phyloP scores from a whole-genome alignment of 306 rosid genomes.

The Castanea crenata region DNA sequence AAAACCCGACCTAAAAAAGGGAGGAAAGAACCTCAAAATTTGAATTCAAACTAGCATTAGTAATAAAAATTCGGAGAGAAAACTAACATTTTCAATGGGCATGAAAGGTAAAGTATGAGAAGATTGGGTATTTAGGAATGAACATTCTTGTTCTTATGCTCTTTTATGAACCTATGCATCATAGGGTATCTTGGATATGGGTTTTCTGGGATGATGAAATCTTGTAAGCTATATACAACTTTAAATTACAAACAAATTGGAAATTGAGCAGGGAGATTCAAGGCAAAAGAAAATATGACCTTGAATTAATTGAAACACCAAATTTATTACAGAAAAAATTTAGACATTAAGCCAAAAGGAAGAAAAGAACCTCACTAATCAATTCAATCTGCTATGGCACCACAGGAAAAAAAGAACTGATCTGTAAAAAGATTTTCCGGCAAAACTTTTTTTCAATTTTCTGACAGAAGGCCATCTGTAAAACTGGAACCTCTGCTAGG shows the following conservation, averaged over 20 bases:
- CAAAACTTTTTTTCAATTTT: constrained; percentile 50
- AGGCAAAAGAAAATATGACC: not conserved
- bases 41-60: no score
- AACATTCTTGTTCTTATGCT: not conserved
- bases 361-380: constrained; percentile 27
- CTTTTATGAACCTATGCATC: no score
- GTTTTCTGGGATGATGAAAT: no score
- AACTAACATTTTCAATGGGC: no score
- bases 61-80: no score
- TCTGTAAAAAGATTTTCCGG: constrained; percentile 35
- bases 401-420: constrained; percentile 29
- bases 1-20: no score
- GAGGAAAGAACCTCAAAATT: no score
- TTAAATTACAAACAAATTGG: not conserved
- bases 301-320: constrained; percentile 20
- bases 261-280: not conserved
- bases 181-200: no score
- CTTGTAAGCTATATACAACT: no score
- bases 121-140: not conserved
- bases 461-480: constrained; percentile 68
- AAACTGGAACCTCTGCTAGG: constrained; percentile 68
- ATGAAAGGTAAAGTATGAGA: not conserved
- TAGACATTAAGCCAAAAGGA: constrained; percentile 21
- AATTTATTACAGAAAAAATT: constrained; percentile 30
- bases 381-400: constrained; percentile 36